Conservation (phyloP, 257 asterid species). For the Voacanga thouarsii region DNA sequence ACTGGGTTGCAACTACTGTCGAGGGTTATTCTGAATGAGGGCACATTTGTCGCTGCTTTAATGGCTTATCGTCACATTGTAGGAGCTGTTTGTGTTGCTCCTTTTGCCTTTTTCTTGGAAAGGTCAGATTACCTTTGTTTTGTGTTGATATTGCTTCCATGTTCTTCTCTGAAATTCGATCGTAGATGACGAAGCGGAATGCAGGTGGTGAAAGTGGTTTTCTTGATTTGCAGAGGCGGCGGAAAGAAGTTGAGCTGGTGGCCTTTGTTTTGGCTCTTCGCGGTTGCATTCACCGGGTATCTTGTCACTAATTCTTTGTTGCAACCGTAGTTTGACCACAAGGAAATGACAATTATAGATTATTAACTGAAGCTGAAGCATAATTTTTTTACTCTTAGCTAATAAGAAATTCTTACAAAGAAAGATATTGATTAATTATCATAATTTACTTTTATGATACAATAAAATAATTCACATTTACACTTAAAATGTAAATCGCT, state of each 20-base stretch:
- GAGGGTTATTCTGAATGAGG: slow-evolving; percentile 39
- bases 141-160: background rate
- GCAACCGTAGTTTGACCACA: too few species aligned
- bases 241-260: slow-evolving; percentile 28
- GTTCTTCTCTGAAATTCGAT: background rate
- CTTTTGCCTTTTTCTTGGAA: slow-evolving; percentile 50
- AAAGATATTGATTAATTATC: too few species aligned
- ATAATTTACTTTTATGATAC: too few species aligned
- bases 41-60: slow-evolving; percentile 52
- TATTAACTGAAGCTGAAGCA: too few species aligned
- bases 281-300: slow-evolving; percentile 64
- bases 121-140: slow-evolving; percentile 27
- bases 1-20: slow-evolving; percentile 62
- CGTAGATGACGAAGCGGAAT: background rate
- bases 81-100: slow-evolving; percentile 42
- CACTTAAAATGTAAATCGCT: too few species aligned
- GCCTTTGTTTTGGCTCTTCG: slow-evolving; percentile 44
- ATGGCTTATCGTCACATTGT: slow-evolving; percentile 49
- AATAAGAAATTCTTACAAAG: too few species aligned
- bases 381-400: too few species aligned
- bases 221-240: slow-evolving; percentile 33
- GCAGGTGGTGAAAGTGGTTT: background rate
- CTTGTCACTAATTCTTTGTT: too few species aligned
- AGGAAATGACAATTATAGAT: too few species aligned
- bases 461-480: too few species aligned